phyloP scores from a whole-genome alignment of 2,329 filamentous ascomycete species.

The Fusarium heterosporum region DNA sequence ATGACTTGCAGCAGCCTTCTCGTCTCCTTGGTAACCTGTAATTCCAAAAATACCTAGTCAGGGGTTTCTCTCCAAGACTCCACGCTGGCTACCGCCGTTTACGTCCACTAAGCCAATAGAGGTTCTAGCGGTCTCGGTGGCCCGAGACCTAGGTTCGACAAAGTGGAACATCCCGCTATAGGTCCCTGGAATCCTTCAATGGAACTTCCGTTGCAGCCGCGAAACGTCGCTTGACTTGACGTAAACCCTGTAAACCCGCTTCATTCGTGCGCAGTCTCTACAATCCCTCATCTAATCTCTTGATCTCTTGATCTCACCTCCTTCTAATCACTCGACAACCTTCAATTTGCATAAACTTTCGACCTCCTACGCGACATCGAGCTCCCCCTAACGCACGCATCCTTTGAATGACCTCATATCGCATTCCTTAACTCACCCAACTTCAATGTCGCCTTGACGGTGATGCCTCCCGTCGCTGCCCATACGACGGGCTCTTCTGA shows the following conservation, averaged over 20 bases:
- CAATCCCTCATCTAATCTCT: slow-evolving; percentile 9
- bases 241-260: slow-evolving; percentile 19
- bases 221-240: slow-evolving; percentile 5
- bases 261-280: slow-evolving; percentile 14
- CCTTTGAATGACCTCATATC: slow-evolving; percentile 32
- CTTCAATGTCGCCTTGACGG: slow-evolving; percentile 42
- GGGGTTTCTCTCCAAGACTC: slow-evolving; percentile 22
- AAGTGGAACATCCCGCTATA: slow-evolving; percentile 29
- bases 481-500: slow-evolving; percentile 49
- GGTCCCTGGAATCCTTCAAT: slow-evolving; percentile 31
- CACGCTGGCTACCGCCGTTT: slow-evolving; percentile 8
- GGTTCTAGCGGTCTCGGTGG: slow-evolving; percentile 24
- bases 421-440: slow-evolving; percentile 24
- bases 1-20: slow-evolving; percentile 18
- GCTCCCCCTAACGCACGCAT: background rate
- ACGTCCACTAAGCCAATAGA: slow-evolving; percentile 22
- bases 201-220: slow-evolving; percentile 33
- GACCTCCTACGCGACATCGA: background rate
- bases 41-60: slow-evolving; percentile 36
- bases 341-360: background rate
- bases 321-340: background rate
- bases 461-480: slow-evolving; percentile 52
- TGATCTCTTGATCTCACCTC: background rate
- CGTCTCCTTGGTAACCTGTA: slow-evolving; percentile 16
- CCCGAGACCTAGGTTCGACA: slow-evolving; percentile 28